Base-by-base conservation (phyloP, 2,329 filamentous ascomycete species). In the Nemania sp. region DNA sequence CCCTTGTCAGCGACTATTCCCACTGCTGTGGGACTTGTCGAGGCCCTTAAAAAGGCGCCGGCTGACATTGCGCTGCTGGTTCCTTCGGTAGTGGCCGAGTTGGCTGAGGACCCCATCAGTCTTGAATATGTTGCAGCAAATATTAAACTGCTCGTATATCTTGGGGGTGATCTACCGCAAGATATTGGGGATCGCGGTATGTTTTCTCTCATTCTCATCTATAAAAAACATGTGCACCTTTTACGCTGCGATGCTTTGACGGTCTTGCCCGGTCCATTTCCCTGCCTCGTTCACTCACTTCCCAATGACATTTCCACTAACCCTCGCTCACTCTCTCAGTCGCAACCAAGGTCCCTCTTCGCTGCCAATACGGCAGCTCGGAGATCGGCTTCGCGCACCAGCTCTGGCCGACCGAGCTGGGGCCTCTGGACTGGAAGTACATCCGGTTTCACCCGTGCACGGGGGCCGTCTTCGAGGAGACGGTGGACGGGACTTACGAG, bases 161-260 rank as follows among this genome's bases (percentile, higher is more conserved):
- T 72, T 18, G 76, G 77, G 6, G 77, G 75, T 0, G 72, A 76
- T 51, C 63, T 77, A 9, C 73, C 77, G 0, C 69, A 76, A 55
- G 51, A 63, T 0, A 63, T 75, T 12, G 76, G 76, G 1, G 72
- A 78, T 49, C 60, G n/a, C n/a, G n/a, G n/a, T n/a, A n/a, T n/a
- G n/a, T n/a, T n/a, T n/a, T n/a, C n/a, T n/a, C n/a, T n/a, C n/a
- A n/a, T n/a, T n/a, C n/a, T n/a, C n/a, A n/a, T n/a, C n/a, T n/a
- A n/a, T n/a, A n/a, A n/a, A n/a, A n/a, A n/a, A n/a, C n/a, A n/a
- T n/a, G n/a, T n/a, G n/a, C n/a, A n/a, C n/a, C n/a, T n/a, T n/a
- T n/a, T n/a, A n/a, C n/a, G n/a, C n/a, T n/a, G n/a, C n/a, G n/a
- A n/a, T n/a, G n/a, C n/a, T n/a, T n/a, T n/a, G n/a, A n/a, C n/a